Evolutionary conservation across 495 filamentous ascomycete genomes (phyloP).

Genomic region (Aspergillus homomorphus): DNA sequence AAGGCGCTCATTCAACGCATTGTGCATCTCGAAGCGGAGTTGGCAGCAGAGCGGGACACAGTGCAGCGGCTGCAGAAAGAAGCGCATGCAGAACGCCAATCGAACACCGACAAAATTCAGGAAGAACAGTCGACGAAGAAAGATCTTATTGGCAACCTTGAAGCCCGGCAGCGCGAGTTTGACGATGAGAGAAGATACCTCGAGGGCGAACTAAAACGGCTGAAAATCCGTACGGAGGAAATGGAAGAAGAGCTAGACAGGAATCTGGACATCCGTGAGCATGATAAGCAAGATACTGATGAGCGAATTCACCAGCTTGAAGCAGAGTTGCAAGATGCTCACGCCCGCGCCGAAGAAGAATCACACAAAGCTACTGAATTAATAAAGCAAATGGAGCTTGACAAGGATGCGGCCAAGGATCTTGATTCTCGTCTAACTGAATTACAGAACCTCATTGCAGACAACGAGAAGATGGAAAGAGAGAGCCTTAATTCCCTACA

Average conservation of each 20-base stretch:
- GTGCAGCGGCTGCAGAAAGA: conserved; percentile 57
- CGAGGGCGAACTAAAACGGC: conserved; percentile 70
- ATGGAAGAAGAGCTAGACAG: conserved; percentile 87
- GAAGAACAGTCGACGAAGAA: conserved; percentile 88
- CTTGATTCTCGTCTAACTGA: conserved; percentile 47
- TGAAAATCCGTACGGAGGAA: conserved; percentile 76
- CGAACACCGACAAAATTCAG: conserved; percentile 66
- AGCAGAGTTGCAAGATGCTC: conserved; percentile 62
- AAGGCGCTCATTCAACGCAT: conserved; percentile 65
- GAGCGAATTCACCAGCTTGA: conserved; percentile 66
- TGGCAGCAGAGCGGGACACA: conserved; percentile 61
- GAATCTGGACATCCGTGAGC: conserved; percentile 74
- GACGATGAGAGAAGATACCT: conserved; percentile 75
- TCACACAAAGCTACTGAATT: conserved; percentile 54
- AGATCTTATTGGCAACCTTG: conserved; percentile 91
- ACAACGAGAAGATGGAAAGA: conserved; percentile 48
- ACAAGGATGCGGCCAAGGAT: conserved; percentile 48
- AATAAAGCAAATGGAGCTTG: conserved; percentile 50
- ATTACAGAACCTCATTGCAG: conserved; percentile 43
- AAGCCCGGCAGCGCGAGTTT: conserved; percentile 86
- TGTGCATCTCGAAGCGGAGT: conserved; percentile 76
- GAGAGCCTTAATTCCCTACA: conserved; percentile 55
- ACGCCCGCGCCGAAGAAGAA: conserved; percentile 55
- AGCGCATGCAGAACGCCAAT: conserved; percentile 61
- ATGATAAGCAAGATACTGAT: conserved; percentile 67